These are phyloP conservation scores for Bruguiera hainesii DNA, from an alignment of 441 rosid species.

Conservation along the genomic window DNA sequence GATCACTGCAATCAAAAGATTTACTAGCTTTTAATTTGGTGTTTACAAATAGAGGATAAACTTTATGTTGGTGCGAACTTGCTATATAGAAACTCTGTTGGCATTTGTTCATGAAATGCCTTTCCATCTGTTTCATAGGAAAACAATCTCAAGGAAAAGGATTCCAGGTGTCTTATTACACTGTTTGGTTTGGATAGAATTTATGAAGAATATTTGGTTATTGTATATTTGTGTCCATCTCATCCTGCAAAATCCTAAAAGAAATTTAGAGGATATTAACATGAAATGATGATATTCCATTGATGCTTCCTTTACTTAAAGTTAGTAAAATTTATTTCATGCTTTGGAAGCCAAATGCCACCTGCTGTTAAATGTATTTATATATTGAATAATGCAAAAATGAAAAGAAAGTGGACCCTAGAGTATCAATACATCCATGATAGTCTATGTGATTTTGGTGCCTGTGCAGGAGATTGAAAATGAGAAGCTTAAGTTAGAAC, in stretches of 20 bases:
- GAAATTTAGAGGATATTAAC: too few relatives aligned
- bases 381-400: too few relatives aligned
- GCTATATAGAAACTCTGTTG: background rate
- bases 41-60: background rate
- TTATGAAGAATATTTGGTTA: background rate
- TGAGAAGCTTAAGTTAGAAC: conserved; percentile 74
- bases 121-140: background rate
- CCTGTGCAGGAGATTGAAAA: conserved; percentile 70
- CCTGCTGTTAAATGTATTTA: too few relatives aligned
- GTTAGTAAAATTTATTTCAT: too few relatives aligned
- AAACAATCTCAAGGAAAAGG: background rate
- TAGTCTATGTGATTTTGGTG: conserved; percentile 1
- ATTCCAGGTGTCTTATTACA: background rate
- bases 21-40: conserved; percentile 11
- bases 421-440: background rate
- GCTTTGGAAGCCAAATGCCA: too few relatives aligned
- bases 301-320: too few relatives aligned
- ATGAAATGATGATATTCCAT: too few relatives aligned
- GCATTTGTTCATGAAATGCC: background rate
- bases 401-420: too few relatives aligned
- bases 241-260: too few relatives aligned
- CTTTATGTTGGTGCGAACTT: too few relatives aligned
- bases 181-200: background rate
- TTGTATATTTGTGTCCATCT: too few relatives aligned
- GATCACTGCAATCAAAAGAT: conserved; percentile 11